These are phyloP conservation scores for Lachnellula suecica DNA, from an alignment of 2,329 filamentous ascomycete genomes.

Conservation along the genomic window DNA sequence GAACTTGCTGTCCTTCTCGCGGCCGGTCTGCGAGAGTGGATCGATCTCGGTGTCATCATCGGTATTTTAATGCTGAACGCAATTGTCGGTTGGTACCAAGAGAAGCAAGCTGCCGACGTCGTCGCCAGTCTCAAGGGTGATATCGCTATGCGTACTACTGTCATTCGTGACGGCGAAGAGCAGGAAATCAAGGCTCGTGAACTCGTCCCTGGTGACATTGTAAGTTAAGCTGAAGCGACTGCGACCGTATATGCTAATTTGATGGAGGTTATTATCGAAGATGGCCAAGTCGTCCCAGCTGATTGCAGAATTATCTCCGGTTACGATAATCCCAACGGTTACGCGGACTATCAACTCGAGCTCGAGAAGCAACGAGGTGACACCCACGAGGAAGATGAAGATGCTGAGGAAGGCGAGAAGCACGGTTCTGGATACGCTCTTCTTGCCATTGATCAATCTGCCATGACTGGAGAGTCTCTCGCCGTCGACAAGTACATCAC, in stretches of 20 bases:
- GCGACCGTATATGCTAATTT: conserved; percentile 4
- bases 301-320: conserved; percentile 73
- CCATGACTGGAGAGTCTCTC: conserved; percentile 78
- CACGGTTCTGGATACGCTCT: conserved; percentile 59
- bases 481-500: conserved; percentile 80
- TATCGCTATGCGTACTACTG: conserved; percentile 71
- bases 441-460: conserved; percentile 74
- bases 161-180: conserved; percentile 67
- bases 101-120: conserved; percentile 78
- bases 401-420: conserved; percentile 56
- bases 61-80: conserved; percentile 75
- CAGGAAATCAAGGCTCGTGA: conserved; percentile 71
- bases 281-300: conserved; percentile 69
- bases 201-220: conserved; percentile 74
- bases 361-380: conserved; percentile 59
- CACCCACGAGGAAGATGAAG: conserved; percentile 56
- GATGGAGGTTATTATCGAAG: conserved; percentile 63
- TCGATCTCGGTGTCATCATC: conserved; percentile 76
- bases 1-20: conserved; percentile 73
- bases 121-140: conserved; percentile 74
- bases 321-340: conserved; percentile 67
- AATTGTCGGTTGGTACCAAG: conserved; percentile 76
- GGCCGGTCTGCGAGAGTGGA: conserved; percentile 73
- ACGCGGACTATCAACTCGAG: conserved; percentile 66
- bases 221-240: conserved; percentile 39